Evolutionary conservation across 2,329 filamentous ascomycete genomes (phyloP), one percentile per base, ranked within the genome.

Genomic region (Alternaria gansuensis): DNA sequence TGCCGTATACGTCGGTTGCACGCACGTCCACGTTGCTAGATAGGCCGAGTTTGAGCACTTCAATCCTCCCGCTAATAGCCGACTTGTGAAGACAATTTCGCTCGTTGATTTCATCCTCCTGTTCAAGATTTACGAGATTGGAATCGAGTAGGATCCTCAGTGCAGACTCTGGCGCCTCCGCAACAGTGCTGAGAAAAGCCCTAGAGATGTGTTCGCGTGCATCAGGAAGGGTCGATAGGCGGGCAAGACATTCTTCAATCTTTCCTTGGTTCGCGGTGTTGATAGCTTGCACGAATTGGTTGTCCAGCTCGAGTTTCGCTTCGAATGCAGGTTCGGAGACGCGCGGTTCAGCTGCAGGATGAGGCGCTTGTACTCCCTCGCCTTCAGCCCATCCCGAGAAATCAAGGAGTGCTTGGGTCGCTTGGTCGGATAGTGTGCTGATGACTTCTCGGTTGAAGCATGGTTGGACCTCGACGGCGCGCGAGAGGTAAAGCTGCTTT

Each of bases 391-490:
- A 98, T 34, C 94, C 95, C 52, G 94, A 94, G 45, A 98, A 87
- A 74, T 98, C 95, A 68, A 98, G 89, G 36, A 97, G 82, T 69
- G 93, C 96, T n/a, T 93, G 97, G 0, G 95, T 98, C 8, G 95
- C 95, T 80, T 97, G 93, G 68, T 99, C 95, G 4, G 95, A 97
- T 10, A 99, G 85, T 73, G 96, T 94, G 78, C 93, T 96, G 73
- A 99, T 96, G 68, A 98, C 93, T 66, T 96, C 92, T 44, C 94
- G 89, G 78, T 99, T 98, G 84, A 98, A 99, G 78, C 96, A 98
- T 6, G 95, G 95, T 73, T 98, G 95, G 7, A 98, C 93, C 78
- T 99, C 95, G 63, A 99, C 94, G 8, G 95, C 95, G 60, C 95
- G 87, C 9, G 96, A 96, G 34, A 99, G 88, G 75, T 98, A 99